A percentile compares a stretch with the other conserved stretches of the same genome.
phyloP scores from a whole-genome alignment of 192 early-diverging fungal species.

The Coemansia nantahalensis region DNA sequence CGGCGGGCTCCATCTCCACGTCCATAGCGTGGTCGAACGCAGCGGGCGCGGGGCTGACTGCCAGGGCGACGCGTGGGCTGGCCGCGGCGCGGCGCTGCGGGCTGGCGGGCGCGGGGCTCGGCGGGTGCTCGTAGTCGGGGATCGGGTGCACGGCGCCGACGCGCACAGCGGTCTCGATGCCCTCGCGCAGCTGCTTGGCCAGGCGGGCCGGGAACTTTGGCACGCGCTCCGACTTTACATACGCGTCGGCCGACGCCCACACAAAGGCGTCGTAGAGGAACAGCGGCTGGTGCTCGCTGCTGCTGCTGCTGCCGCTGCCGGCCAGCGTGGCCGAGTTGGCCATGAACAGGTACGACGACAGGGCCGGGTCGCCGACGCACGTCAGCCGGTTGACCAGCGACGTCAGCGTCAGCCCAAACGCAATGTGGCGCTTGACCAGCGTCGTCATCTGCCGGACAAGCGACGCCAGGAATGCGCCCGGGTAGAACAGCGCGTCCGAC shows the following conservation, averaged over 20 bases:
- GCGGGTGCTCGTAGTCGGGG: no score
- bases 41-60: not conserved
- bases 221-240: conserved; percentile 42
- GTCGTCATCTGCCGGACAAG: conserved; percentile 49
- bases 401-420: conserved; percentile 58
- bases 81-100: no score
- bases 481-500: conserved; percentile 19
- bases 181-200: conserved; percentile 33
- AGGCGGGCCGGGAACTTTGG: conserved; percentile 39
- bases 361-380: conserved; percentile 49
- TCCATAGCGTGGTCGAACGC: not conserved
- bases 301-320: not conserved
- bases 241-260: conserved; percentile 34
- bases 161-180: conserved; percentile 42
- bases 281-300: not conserved
- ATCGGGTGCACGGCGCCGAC: conserved; percentile 35
- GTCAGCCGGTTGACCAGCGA: conserved; percentile 55
- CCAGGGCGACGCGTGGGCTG: no score
- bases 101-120: no score
- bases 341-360: conserved; percentile 35
- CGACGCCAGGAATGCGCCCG: conserved; percentile 55
- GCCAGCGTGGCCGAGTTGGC: conserved; percentile 31
- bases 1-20: no score
- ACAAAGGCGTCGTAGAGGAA: conserved; percentile 38
- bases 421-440: conserved; percentile 54